Evolutionary conservation across 345 rosid genomes (phyloP).

Genomic region (Theobroma cacao): DNA sequence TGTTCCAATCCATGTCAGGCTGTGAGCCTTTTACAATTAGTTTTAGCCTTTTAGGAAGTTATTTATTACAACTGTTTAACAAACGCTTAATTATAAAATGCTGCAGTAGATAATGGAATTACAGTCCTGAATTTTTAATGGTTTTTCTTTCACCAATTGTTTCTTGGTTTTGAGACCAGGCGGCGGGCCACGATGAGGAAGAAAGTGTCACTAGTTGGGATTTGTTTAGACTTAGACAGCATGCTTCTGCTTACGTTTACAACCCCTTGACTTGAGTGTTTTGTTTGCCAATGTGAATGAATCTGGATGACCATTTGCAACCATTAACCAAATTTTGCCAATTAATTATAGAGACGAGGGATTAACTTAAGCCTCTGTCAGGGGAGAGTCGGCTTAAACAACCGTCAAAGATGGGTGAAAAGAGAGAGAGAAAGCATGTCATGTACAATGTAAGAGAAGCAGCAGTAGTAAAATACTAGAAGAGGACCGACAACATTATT

Average conservation of each 20-base stretch:
- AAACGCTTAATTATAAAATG: background rate
- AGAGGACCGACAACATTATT: slow-evolving; percentile 29
- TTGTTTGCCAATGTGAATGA: too few relatives aligned
- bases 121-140: too few relatives aligned
- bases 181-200: background rate
- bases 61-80: background rate
- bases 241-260: background rate
- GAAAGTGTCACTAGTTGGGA: background rate
- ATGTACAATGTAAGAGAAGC: background rate
- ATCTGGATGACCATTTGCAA: too few relatives aligned
- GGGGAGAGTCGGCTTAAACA: background rate
- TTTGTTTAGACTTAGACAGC: background rate
- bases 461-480: background rate
- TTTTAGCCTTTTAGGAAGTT: too few relatives aligned
- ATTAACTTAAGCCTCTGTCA: background rate
- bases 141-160: background rate
- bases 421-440: background rate
- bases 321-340: too few relatives aligned
- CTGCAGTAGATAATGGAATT: too few relatives aligned
- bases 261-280: background rate
- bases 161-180: background rate
- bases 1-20: too few relatives aligned
- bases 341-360: too few relatives aligned
- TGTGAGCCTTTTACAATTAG: too few relatives aligned
- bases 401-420: background rate